Conservation (phyloP, 78 protist species). For the Polysphondylium violaceum region DNA sequence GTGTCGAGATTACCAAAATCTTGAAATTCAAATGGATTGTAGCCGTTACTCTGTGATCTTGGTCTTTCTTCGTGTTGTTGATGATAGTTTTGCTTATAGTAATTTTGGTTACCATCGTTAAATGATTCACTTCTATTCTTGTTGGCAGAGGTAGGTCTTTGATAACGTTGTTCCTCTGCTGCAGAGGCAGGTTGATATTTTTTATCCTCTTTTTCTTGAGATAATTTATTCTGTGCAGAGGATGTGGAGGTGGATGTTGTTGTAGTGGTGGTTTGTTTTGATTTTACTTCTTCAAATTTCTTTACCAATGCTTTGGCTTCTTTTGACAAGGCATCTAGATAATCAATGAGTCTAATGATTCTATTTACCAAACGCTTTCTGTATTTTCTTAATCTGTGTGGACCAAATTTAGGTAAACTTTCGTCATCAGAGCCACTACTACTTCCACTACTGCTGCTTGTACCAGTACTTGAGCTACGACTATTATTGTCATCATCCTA, state of each 20-base stretch:
- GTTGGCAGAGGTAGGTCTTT: neutral
- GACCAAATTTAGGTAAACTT: slow-evolving; percentile 12
- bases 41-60: neutral
- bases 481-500: neutral
- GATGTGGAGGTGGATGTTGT: neutral
- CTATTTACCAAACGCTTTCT: slow-evolving; percentile 25
- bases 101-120: too few relatives aligned
- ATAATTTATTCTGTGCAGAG: neutral
- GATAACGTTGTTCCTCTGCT: too few relatives aligned
- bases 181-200: neutral
- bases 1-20: neutral
- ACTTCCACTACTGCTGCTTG: neutral
- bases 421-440: neutral
- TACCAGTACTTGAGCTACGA: neutral
- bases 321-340: slow-evolving; percentile 6
- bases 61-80: neutral
- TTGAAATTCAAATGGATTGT: slow-evolving; percentile 20
- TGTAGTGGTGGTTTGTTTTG: neutral
- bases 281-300: neutral
- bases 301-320: slow-evolving; percentile 10
- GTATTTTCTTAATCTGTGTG: slow-evolving; percentile 56
- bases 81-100: too few relatives aligned
- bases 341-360: slow-evolving; percentile 26
- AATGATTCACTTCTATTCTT: neutral
- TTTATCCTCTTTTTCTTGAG: neutral